Conservation (phyloP, 2,329 filamentous ascomycete genomes). For the Paracorniculantispora psalliotae region DNA sequence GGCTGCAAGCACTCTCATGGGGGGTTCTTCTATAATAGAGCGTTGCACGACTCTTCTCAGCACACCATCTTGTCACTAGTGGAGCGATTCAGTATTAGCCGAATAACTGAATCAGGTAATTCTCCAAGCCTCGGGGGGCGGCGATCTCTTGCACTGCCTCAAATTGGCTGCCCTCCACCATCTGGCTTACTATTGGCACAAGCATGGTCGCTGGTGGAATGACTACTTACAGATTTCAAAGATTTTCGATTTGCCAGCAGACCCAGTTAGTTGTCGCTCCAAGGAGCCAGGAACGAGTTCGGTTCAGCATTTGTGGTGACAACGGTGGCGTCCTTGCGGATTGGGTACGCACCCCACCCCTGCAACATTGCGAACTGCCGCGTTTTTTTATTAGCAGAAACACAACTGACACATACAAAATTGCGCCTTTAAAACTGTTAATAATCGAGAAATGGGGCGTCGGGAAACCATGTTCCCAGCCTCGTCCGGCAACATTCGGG, state of each 20-base stretch:
- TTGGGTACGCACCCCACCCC: neutral
- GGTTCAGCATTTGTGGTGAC: no score
- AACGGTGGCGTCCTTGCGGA: neutral
- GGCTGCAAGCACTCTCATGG: neutral
- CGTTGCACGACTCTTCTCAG: neutral
- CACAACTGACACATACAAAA: neutral
- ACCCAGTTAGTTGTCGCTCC: neutral
- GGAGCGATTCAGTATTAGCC: neutral
- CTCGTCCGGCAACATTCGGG: neutral
- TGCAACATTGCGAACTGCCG: slow-evolving; percentile 7
- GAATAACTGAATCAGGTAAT: neutral
- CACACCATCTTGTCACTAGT: neutral
- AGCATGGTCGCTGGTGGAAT: neutral
- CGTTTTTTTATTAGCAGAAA: neutral
- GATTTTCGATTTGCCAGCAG: neutral
- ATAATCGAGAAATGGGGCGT: neutral
- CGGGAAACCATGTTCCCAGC: neutral
- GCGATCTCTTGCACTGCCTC: neutral
- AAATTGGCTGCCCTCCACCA: neutral
- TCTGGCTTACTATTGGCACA: neutral
- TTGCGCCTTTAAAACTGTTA: no score
- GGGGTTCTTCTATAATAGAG: neutral
- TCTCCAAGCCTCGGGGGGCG: neutral
- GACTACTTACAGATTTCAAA: neutral
- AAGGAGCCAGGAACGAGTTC: neutral